Evolutionary conservation across 805 yeast species (phyloP).

Genomic region (Kluyveromyces aestuarii): DNA sequence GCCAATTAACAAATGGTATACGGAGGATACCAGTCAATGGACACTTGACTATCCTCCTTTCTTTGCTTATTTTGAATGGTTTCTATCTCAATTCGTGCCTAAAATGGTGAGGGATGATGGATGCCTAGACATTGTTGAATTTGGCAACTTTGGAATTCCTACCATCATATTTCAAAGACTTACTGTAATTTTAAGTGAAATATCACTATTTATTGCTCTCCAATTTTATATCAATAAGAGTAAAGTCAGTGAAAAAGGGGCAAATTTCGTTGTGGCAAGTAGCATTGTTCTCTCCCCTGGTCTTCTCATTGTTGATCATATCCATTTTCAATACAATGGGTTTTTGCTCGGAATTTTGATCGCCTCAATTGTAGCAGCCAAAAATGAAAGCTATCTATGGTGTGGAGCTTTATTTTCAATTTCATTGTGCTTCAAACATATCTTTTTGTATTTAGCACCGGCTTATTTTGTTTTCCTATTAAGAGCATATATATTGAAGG

Average conservation of each 20-base stretch:
- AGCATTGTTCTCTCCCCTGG: conserved; percentile 87
- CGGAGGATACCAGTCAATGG: conserved; percentile 75
- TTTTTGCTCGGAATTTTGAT: conserved; percentile 81
- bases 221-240: conserved; percentile 60
- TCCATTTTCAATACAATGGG: conserved; percentile 96
- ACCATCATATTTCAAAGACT: conserved; percentile 74
- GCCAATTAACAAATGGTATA: conserved; percentile 77
- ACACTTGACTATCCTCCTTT: conserved; percentile 96
- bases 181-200: conserved; percentile 73
- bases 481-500: conserved; percentile 57
- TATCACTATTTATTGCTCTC: conserved; percentile 56
- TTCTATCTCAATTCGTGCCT: conserved; percentile 65
- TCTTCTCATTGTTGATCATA: conserved; percentile 81
- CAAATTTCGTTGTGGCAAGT: conserved; percentile 65
- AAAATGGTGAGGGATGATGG: conserved; percentile 57
- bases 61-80: conserved; percentile 92
- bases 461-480: conserved; percentile 78
- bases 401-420: conserved; percentile 66
- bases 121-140: conserved; percentile 56
- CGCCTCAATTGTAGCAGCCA: conserved; percentile 63
- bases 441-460: conserved; percentile 87
- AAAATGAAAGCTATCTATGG: conserved; percentile 42
- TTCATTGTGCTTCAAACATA: conserved; percentile 88
- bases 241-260: conserved; percentile 29
- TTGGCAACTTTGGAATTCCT: conserved; percentile 65